phyloP scores from a whole-genome alignment of 352 stramenopile genomes.

The Pythium guiyangense region DNA sequence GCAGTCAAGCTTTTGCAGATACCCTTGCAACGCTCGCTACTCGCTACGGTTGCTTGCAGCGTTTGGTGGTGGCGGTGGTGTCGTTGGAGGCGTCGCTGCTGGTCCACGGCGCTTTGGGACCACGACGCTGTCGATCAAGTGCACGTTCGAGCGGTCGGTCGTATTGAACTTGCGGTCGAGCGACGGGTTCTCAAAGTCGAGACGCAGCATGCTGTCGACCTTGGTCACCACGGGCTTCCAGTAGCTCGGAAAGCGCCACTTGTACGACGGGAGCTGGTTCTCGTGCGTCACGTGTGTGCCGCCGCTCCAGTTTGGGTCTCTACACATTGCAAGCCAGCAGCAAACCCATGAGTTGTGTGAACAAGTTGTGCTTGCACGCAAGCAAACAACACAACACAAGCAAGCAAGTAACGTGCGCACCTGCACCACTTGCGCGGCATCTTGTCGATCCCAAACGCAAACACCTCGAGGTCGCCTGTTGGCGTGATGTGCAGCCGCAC shows the following conservation, averaged over 20 bases:
- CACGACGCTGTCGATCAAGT: constrained; percentile 71
- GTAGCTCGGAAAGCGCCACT: constrained; percentile 73
- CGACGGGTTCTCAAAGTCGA: constrained; percentile 82
- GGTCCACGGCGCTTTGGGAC: constrained; percentile 29
- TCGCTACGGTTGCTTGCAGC: neutral
- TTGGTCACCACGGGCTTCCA: constrained; percentile 80
- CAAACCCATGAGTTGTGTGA: neutral
- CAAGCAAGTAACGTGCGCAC: constrained; percentile 21
- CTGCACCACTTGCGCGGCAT: constrained; percentile 84
- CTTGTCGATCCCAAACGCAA: constrained; percentile 87
- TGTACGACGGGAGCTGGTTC: constrained; percentile 57
- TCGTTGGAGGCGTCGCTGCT: neutral
- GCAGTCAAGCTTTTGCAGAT: no score
- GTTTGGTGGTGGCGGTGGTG: neutral
- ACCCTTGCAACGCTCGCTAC: neutral
- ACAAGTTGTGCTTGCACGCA: no score
- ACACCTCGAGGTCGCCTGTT: constrained; percentile 74
- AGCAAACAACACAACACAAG: constrained; percentile 7
- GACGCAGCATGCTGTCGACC: constrained; percentile 77
- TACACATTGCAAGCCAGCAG: constrained; percentile 14
- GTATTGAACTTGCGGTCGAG: constrained; percentile 73
- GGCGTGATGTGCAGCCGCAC: constrained; percentile 73
- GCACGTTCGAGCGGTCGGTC: constrained; percentile 73
- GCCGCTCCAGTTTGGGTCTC: constrained; percentile 75
- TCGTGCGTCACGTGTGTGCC: constrained; percentile 48